Base-by-base conservation (phyloP, 352 stramenopile species). In the Globisporangium solare region DNA sequence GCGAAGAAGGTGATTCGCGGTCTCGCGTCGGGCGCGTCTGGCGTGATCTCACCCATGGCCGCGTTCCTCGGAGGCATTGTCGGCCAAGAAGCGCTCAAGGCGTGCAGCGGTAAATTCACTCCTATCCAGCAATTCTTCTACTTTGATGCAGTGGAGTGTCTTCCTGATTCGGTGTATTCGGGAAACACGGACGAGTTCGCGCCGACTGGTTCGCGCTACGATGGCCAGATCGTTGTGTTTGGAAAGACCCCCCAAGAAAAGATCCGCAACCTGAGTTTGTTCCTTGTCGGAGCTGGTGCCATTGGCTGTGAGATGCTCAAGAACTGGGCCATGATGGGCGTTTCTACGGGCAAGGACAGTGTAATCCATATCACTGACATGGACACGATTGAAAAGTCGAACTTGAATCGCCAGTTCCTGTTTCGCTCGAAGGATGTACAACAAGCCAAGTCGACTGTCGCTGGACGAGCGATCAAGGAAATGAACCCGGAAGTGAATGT, bases 241-340 rank as follows among this genome's bases (percentile, higher is more conserved):
- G 91, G 91, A 11, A 76, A 73, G 10, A 63, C 66, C 7, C 46
- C 97, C 27, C 87, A 96, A 58, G 71, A 80, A 31, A 84, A 90
- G 52, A 79, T 98, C 46, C 74, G 89, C 27, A 82, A 86, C 48
- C 64, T 97, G 58, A 96, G 83, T 49, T 72, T 99, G 63, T 99
- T 99, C 63, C 78, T 99, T 18, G 95, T 99, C 50, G 98, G 98
- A 24, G 96, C 97, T 15, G 98, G 98, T 47, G 98, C 97, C 4
- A 99, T 99, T 65, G 97, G 98, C 4, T 99, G 98, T 68, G 98
- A 99, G 77, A 99, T 99, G 94, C 83, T 99, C 7, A 99, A 99
- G 80, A 99, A 99, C 71, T 99, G 96, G 95, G 97, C 97, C 1
- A 90, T 99, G 67, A 99, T 99, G 96, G 97, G 97, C 32, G 87